Conservation (phyloP, 352 stramenopile species). For the Phytophthora pini region DNA sequence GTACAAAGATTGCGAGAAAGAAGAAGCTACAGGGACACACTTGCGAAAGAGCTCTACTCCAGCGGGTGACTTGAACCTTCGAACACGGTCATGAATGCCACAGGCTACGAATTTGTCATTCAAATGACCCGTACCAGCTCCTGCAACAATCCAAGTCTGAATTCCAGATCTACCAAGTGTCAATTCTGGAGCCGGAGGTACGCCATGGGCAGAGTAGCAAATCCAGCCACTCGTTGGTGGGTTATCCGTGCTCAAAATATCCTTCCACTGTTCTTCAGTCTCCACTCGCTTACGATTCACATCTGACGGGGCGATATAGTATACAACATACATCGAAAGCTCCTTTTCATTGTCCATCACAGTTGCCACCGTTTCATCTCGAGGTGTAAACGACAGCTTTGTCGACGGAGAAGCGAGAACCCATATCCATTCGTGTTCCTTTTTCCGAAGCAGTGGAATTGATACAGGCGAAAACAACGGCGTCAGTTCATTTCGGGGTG, state of each 20-base stretch:
- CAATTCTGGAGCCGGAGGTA: conserved; percentile 42
- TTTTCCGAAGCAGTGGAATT: neutral
- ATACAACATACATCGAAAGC: conserved; percentile 70
- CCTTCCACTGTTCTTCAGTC: conserved; percentile 24
- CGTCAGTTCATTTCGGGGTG: neutral
- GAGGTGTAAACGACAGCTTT: conserved; percentile 59
- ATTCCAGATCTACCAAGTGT: conserved; percentile 51
- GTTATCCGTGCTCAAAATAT: conserved; percentile 19
- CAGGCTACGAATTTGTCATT: conserved; percentile 74
- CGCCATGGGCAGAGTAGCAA: conserved; percentile 56
- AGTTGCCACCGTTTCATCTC: conserved; percentile 29
- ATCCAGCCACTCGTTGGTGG: conserved; percentile 64
- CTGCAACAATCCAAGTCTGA: conserved; percentile 64
- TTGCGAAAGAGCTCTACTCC: conserved; percentile 84
- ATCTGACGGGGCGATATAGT: conserved; percentile 60
- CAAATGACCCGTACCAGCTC: conserved; percentile 55
- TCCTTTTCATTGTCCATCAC: conserved; percentile 59
- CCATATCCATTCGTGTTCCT: conserved; percentile 51
- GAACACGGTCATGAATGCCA: conserved; percentile 55
- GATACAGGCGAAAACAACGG: neutral
- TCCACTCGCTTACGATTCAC: conserved; percentile 15
- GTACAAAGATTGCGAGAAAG: conserved; percentile 49
- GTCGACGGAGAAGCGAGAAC: conserved; percentile 55
- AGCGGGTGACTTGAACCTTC: conserved; percentile 67
- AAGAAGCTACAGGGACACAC: conserved; percentile 51